Evolutionary conservation across 805 yeast species (phyloP).

Genomic region (Candida multigemmis): DNA sequence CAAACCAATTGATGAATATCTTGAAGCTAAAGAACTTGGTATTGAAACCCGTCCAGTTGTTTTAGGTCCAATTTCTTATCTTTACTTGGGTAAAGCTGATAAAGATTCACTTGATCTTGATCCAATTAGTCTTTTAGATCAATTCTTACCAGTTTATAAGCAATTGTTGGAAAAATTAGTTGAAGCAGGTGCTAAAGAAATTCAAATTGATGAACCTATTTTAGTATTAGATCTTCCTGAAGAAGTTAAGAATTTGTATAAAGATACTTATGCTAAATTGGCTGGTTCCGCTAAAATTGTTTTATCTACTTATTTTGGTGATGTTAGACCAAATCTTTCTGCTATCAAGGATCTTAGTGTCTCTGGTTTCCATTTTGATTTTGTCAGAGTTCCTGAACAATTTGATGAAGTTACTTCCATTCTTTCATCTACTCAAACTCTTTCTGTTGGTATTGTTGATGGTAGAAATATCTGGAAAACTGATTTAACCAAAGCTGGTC

Average conservation of each 20-base stretch:
- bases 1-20: conserved; percentile 95
- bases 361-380: conserved; percentile 93
- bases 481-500: conserved; percentile 82
- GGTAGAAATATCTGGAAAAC: conserved; percentile 99
- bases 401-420: conserved; percentile 70
- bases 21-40: conserved; percentile 96
- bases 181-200: conserved; percentile 90
- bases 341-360: conserved; percentile 90
- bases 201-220: conserved; percentile 97
- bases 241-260: conserved; percentile 75
- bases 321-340: conserved; percentile 90
- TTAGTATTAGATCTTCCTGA: conserved; percentile 89
- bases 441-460: conserved; percentile 95
- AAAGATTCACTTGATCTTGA: conserved; percentile 93
- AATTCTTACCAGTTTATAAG: conserved; percentile 88
- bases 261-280: conserved; percentile 76
- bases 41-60: conserved; percentile 96
- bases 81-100: conserved; percentile 95
- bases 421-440: conserved; percentile 59
- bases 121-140: conserved; percentile 83
- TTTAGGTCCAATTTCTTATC: conserved; percentile 93
- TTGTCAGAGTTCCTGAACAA: conserved; percentile 94
- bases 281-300: conserved; percentile 59
- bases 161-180: conserved; percentile 81
- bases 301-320: conserved; percentile 94